phyloP scores from a whole-genome alignment of 1,139 yeast genomes.

The Yamadazyma triangularis region DNA sequence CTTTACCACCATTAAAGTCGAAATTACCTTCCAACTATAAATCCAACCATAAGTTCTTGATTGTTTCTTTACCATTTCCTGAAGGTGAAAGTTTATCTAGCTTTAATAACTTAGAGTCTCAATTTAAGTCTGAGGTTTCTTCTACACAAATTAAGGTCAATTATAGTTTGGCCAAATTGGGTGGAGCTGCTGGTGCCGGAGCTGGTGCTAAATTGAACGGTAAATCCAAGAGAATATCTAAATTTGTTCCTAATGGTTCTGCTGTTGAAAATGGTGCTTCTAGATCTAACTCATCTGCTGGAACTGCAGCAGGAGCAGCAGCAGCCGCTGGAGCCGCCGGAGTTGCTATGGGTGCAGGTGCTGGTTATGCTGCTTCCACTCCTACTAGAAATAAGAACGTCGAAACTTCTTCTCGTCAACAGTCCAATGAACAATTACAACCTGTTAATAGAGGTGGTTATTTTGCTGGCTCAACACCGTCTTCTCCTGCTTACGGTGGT shows the following conservation, averaged over 20 bases:
- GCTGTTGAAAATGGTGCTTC: conserved; percentile 1
- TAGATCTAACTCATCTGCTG: background rate
- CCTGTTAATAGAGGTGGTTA: background rate
- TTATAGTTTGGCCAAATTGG: conserved; percentile 6
- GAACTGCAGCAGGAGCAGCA: conserved; percentile 3
- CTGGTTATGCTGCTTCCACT: conserved; percentile 6
- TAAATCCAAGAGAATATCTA: conserved; percentile 14
- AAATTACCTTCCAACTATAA: conserved; percentile 12
- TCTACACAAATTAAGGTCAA: conserved; percentile 8
- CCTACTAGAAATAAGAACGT: background rate
- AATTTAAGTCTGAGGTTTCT: conserved; percentile 5
- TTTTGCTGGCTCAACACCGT: too few relatives aligned
- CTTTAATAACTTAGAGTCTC: conserved; percentile 7
- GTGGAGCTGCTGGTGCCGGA: conserved; percentile 3
- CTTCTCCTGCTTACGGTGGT: background rate
- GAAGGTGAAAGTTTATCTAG: conserved; percentile 2
- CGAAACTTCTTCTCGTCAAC: background rate
- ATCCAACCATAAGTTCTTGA: conserved; percentile 13
- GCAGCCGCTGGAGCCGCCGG: conserved; percentile 8
- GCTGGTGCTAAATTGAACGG: conserved; percentile 11
- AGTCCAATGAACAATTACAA: background rate
- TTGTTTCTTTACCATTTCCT: conserved; percentile 14
- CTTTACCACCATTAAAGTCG: conserved; percentile 12
- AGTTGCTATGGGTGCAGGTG: conserved; percentile 8
- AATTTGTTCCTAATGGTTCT: conserved; percentile 14